These are phyloP conservation scores for Boletus bicolor DNA, from an alignment of 768 basidiomycete genomes.

Conservation along the genomic window DNA sequence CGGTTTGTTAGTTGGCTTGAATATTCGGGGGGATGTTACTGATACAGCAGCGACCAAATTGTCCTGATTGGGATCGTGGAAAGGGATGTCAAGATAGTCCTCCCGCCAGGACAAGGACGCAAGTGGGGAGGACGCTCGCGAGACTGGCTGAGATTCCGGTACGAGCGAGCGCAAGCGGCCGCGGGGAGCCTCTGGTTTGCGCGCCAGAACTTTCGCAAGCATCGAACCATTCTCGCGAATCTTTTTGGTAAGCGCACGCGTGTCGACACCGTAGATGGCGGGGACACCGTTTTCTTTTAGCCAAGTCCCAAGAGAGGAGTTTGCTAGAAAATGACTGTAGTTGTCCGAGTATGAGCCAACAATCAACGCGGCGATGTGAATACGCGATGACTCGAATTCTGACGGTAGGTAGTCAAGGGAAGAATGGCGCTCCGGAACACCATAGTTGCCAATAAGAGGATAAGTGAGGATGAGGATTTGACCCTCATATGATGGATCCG, in stretches of 20 bases:
- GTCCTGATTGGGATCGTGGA: slow-evolving; percentile 80
- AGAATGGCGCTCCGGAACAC: slow-evolving; percentile 72
- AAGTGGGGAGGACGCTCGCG: slow-evolving; percentile 53
- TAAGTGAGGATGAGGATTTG: slow-evolving; percentile 98
- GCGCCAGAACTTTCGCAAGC: slow-evolving; percentile 80
- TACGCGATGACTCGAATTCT: slow-evolving; percentile 92
- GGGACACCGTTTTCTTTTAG: slow-evolving; percentile 93
- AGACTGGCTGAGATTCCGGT: slow-evolving; percentile 39
- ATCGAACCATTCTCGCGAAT: slow-evolving; percentile 93
- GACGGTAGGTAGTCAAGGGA: slow-evolving; percentile 55
- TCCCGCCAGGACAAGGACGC: slow-evolving; percentile 68
- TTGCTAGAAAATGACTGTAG: slow-evolving; percentile 92
- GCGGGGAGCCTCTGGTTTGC: slow-evolving; percentile 45
- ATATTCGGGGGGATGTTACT: slow-evolving; percentile 60
- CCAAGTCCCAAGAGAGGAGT: slow-evolving; percentile 86
- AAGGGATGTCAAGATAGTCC: slow-evolving; percentile 78
- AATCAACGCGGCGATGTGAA: slow-evolving; percentile 89
- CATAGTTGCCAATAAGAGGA: slow-evolving; percentile 96
- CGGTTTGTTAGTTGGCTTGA: slow-evolving; percentile 54
- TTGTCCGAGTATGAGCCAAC: slow-evolving; percentile 93
- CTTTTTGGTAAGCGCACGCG: slow-evolving; percentile 93
- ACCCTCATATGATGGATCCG: slow-evolving; percentile 97
- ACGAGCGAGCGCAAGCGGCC: slow-evolving; percentile 35
- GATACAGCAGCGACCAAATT: slow-evolving; percentile 94
- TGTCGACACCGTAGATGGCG: slow-evolving; percentile 94